Conservation (phyloP, 768 basidiomycete genomes). For the Tulasnella sp. region DNA sequence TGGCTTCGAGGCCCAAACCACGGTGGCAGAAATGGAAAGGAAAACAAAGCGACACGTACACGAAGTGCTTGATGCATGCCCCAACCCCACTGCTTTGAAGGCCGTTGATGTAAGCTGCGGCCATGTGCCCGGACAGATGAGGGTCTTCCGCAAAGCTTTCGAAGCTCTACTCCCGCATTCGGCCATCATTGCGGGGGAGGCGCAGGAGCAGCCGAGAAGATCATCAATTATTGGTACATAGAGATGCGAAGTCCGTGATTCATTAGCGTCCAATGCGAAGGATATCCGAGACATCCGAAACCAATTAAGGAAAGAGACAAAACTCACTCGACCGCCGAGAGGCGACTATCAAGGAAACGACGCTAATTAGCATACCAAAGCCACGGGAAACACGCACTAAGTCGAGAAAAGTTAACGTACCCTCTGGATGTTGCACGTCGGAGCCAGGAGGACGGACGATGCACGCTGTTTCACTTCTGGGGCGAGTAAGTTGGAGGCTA, state of each 20-base stretch:
- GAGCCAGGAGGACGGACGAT: slow-evolving; percentile 65
- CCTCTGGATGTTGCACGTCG: slow-evolving; percentile 76
- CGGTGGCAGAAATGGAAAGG: background rate
- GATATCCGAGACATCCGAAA: slow-evolving; percentile 17
- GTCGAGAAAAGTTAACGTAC: slow-evolving; percentile 33
- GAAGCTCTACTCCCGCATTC: background rate
- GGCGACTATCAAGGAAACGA: slow-evolving; percentile 33
- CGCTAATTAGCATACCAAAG: background rate
- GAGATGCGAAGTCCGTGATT: background rate
- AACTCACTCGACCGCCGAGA: slow-evolving; percentile 41
- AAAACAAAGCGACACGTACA: slow-evolving; percentile 16
- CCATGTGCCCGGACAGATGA: slow-evolving; percentile 67
- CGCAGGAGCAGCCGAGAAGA: background rate
- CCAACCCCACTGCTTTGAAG: slow-evolving; percentile 67
- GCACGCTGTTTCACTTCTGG: slow-evolving; percentile 67
- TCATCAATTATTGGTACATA: background rate
- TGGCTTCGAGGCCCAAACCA: background rate
- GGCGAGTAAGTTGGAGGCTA: slow-evolving; percentile 59
- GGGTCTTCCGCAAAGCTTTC: slow-evolving; percentile 62
- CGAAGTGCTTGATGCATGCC: slow-evolving; percentile 73
- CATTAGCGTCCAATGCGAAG: slow-evolving; percentile 56
- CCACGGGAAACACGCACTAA: background rate
- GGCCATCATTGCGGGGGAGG: background rate
- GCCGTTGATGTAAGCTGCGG: slow-evolving; percentile 73
- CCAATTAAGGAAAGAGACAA: background rate